Conservation (phyloP, 208 protist genomes). For the Naegleria gruberi region DNA sequence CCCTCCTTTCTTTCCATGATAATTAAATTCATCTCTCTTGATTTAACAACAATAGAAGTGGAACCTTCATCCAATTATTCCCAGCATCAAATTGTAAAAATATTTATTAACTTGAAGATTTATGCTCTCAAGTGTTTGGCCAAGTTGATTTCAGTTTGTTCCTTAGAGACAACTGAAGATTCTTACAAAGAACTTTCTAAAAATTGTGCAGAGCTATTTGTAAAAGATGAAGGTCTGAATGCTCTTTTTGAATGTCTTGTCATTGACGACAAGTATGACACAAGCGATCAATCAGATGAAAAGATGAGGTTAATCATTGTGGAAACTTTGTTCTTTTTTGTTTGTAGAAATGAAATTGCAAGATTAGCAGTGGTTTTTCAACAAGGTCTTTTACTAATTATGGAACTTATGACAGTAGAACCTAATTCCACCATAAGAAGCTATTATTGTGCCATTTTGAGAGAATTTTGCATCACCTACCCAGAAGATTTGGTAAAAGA, state of each 20-base stretch:
- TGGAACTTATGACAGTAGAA: background rate
- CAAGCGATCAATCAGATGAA: background rate
- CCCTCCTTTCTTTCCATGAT: background rate
- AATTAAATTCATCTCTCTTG: too few species aligned
- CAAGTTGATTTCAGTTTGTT: background rate
- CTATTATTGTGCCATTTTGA: slow-evolving; percentile 16
- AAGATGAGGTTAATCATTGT: background rate
- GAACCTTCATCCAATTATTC: background rate
- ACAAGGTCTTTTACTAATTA: background rate
- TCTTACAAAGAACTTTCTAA: background rate
- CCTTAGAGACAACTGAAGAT: background rate
- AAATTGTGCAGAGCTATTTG: background rate
- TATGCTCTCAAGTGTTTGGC: background rate
- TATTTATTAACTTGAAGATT: slow-evolving; percentile 2
- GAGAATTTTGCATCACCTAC: background rate
- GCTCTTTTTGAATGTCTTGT: background rate
- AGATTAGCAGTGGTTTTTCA: background rate
- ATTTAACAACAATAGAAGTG: background rate
- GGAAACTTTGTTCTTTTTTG: background rate
- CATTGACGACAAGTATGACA: background rate
- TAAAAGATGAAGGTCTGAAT: background rate
- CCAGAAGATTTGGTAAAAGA: slow-evolving; percentile 1
- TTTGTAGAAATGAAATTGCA: slow-evolving; percentile 2
- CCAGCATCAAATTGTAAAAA: background rate
- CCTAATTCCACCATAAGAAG: background rate